Evolutionary conservation across 441 rosid species (phyloP), one percentile per base, ranked within the genome.

Genomic region (Croton laevigatus): DNA sequence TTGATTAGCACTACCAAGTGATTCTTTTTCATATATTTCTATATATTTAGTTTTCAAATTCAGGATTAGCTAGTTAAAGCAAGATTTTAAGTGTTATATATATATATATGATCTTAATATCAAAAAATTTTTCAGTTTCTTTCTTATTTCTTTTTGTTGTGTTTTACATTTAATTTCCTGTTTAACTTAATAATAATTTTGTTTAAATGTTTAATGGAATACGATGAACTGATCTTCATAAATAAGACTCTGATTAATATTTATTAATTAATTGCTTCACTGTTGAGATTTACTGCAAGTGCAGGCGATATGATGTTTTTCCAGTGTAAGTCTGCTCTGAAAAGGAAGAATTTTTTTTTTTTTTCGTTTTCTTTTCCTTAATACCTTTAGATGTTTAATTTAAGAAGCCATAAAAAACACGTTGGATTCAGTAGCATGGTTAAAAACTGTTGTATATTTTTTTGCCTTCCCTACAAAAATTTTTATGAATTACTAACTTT

Each of bases 231-330:
- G 44, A 40, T 40, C 44, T 40, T 40, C 1, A 4, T 40, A 6
- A 40, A 40, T 40, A 49, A 40, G 40, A n/a, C 17, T 54, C 54
- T 27, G 12, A 23, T 32, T 68, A 55, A 42, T 23, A 13, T 17
- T 34, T 5, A 14, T 2, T 22, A 32, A 37, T 38, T 40, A 55
- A 9, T 40, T 38, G 42, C 36, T 66, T 73, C 48, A 80, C 86
- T 83, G 85, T 83, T 81, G 65, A 67, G 87, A 86, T 86, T 81
- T 76, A 71, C 72, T 63, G 73, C 70, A 71, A 71, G 73, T 63
- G 73, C 70, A 71, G 76, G 76, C 67, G 87, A 77, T 62, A 78
- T 77, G 87, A 86, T 76, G 83, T 79, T 78, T 76, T 74, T 27
- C 76, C 82, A 76, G 79, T 54, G 69, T 14, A 69, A 61, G 46